Conservation (phyloP, 768 basidiomycete genomes). For the Lactarius psammicola region DNA sequence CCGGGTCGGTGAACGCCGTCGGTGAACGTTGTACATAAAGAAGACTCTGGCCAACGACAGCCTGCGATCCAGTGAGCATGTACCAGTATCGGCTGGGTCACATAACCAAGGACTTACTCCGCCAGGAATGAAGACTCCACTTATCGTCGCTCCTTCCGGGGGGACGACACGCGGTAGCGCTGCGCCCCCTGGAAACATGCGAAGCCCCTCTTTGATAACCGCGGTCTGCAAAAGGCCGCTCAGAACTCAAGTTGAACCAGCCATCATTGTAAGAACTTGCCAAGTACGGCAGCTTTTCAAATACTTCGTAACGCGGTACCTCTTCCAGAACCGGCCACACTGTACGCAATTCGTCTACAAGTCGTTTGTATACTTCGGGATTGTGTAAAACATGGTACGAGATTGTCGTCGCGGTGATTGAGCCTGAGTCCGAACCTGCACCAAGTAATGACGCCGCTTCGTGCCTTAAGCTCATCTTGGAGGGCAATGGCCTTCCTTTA, state of each 20-base stretch:
- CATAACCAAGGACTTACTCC: not conserved
- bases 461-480: not conserved
- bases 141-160: conserved; percentile 22
- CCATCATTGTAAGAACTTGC: not conserved
- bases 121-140: conserved; percentile 5
- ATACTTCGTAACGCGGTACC: not conserved
- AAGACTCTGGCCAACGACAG: not conserved
- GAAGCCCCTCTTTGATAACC: conserved; percentile 8
- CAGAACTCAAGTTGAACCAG: not conserved
- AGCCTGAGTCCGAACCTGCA: not conserved
- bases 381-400: not conserved
- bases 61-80: not conserved
- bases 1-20: not conserved
- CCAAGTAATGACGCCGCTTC: not conserved
- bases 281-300: conserved; percentile 5
- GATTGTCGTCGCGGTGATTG: not conserved
- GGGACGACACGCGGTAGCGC: conserved; percentile 22
- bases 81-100: no score
- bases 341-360: not conserved
- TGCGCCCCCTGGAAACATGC: not conserved
- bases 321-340: conserved; percentile 8
- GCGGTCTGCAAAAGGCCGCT: not conserved
- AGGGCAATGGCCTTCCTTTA: not conserved
- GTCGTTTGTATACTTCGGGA: not conserved
- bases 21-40: not conserved